These are phyloP conservation scores for Barnettozyma vustinii DNA, from an alignment of 805 yeast species.

Conservation along the genomic window DNA sequence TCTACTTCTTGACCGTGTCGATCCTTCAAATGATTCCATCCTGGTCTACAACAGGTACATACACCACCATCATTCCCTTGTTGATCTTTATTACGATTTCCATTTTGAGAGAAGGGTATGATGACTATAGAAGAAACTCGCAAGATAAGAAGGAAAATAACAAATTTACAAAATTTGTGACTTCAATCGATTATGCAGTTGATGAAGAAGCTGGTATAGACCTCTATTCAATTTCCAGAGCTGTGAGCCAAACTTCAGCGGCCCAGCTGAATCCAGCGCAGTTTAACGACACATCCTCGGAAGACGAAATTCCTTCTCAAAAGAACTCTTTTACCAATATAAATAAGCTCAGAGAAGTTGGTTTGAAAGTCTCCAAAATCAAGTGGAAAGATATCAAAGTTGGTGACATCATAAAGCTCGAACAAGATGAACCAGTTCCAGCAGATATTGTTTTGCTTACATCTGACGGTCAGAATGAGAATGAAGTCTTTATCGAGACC, in stretches of 20 bases:
- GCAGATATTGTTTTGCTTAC: conserved; percentile 80
- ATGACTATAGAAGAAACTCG: conserved; percentile 82
- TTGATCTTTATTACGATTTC: conserved; percentile 75
- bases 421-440: conserved; percentile 88
- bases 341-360: conserved; percentile 18
- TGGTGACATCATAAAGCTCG: conserved; percentile 76
- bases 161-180: conserved; percentile 39
- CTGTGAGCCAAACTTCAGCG: conserved; percentile 12
- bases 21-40: conserved; percentile 78
- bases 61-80: conserved; percentile 84
- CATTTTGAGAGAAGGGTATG: conserved; percentile 88
- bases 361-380: conserved; percentile 19
- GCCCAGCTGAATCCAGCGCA: conserved; percentile 11
- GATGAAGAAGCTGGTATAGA: background rate
- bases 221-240: conserved; percentile 9
- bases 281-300: background rate
- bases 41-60: conserved; percentile 95
- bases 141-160: conserved; percentile 84
- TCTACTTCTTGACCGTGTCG: conserved; percentile 75
- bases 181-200: conserved; percentile 18
- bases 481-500: conserved; percentile 79
- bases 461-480: conserved; percentile 41
- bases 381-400: conserved; percentile 78
- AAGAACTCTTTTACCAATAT: conserved; percentile 27
- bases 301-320: conserved; percentile 4